A percentile compares a stretch with the other conserved stretches of the same genome.
Evolutionary conservation across 2,329 filamentous ascomycete species (phyloP).

Genomic region (Colletotrichum aenigma): DNA sequence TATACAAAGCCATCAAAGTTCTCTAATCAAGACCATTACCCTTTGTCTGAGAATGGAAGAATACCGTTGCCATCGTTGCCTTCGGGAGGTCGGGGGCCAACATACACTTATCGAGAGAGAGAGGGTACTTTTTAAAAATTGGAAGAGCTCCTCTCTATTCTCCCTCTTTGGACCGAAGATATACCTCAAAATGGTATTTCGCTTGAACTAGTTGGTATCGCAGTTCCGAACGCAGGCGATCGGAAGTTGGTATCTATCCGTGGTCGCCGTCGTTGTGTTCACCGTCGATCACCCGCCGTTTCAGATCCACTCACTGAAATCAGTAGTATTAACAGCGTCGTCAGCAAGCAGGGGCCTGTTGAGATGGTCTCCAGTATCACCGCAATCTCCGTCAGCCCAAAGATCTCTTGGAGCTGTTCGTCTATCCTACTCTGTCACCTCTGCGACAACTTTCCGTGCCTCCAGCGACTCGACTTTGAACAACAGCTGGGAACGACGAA

Average conservation of each 20-base stretch:
- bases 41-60: background rate
- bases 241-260: background rate
- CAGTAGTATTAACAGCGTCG: background rate
- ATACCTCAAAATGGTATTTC: background rate
- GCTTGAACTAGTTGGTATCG: background rate
- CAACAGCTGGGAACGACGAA: background rate
- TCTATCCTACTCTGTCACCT: background rate
- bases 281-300: background rate
- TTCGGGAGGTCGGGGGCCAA: background rate
- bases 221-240: background rate
- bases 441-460: background rate
- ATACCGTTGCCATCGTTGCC: background rate
- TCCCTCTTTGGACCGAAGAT: background rate
- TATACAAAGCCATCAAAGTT: background rate
- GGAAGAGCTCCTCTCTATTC: background rate
- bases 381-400: background rate
- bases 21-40: background rate
- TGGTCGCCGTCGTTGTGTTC: background rate
- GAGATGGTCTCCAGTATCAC: background rate
- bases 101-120: background rate
- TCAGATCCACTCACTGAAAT: background rate
- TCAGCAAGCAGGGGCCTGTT: background rate
- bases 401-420: background rate
- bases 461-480: background rate
- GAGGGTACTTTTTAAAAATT: background rate